Evolutionary conservation across 108 stramenopile genomes (phyloP), one percentile per base, ranked within the genome.

Genomic region (Aurantiochytrium sp.): DNA sequence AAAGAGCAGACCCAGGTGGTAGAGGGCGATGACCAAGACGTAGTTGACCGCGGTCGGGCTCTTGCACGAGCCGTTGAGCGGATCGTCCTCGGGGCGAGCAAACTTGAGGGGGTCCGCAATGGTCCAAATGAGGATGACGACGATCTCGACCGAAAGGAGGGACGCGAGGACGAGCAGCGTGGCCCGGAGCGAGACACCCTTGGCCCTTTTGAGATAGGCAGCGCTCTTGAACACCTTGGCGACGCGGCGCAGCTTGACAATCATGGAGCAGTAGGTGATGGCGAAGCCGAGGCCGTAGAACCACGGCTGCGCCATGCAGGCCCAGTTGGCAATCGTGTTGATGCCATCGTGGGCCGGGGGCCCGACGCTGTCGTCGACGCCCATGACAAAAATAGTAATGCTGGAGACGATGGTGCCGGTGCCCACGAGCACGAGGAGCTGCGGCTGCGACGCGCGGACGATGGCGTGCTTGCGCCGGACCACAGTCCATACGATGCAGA

Each of bases 241-340:
- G 10, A 48, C 73, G 24, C 73, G 73, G 21, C n/a, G 39, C n/a
- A 81, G 73, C 73, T 81, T 81, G n/a, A 48, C 73, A 24, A 81
- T 81, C 73, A 81, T 48, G n/a, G 73, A 48, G 45, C 73, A 41
- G 12, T 48, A 48, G 6, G 39, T 81, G 1, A 48, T 81, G 36
- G 73, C 39, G 24, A 81, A 81, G 1, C 73, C 73, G 45, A 81
- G 42, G 32, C 73, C 73, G 2, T 81, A 81, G 30, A 81, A 81
- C 73, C 73, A 81, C n/a, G 45, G 42, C n/a, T 41, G 42, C 39
- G 73, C 73, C 73, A 81, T 81, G 73, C 73, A 81, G 19, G 73
- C 73, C 42, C 36, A 22, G 4, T 81, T 48, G 1, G 73, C 73
- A 24, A 15, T 37, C 39, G 21, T 48, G 2, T 81, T 81, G 27